phyloP scores from a whole-genome alignment of 2,329 filamentous ascomycete genomes.

The Cordyceps tenuipes region DNA sequence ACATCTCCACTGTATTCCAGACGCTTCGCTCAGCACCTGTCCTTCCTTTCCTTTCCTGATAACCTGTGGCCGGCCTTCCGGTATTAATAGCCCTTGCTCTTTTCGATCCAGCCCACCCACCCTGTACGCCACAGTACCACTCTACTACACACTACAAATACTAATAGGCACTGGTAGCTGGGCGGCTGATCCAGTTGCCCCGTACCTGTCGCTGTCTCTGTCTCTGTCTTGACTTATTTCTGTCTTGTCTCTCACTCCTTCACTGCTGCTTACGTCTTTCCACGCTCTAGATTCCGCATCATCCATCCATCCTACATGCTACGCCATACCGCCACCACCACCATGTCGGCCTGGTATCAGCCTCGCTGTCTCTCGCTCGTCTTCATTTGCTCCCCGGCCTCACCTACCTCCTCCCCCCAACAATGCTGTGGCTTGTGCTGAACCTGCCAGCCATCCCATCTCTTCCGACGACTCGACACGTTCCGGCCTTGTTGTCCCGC shows the following conservation, averaged over 20 bases:
- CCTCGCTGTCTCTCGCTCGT: background rate
- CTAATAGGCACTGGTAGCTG: background rate
- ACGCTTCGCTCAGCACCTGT: too few species aligned
- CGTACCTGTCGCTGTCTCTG: background rate
- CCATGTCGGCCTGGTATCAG: background rate
- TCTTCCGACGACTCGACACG: background rate
- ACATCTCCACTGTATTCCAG: too few species aligned
- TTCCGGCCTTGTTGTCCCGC: background rate
- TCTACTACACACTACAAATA: too few species aligned
- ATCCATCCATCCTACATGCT: background rate
- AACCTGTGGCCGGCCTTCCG: background rate
- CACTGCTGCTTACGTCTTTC: too few species aligned
- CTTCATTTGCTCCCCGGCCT: background rate
- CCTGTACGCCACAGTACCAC: background rate
- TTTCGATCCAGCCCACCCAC: background rate
- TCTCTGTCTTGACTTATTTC: background rate
- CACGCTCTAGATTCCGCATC: background rate
- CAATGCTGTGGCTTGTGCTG: background rate
- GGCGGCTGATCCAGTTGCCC: background rate
- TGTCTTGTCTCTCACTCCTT: background rate
- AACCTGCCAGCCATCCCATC: background rate
- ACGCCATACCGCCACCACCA: too few species aligned
- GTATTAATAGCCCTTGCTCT: too few species aligned
- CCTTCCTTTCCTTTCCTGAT: too few species aligned
- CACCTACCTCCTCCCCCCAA: background rate